Evolutionary conservation across 2,329 filamentous ascomycete genomes (phyloP).

Genomic region (Aspergillus ibericus): DNA sequence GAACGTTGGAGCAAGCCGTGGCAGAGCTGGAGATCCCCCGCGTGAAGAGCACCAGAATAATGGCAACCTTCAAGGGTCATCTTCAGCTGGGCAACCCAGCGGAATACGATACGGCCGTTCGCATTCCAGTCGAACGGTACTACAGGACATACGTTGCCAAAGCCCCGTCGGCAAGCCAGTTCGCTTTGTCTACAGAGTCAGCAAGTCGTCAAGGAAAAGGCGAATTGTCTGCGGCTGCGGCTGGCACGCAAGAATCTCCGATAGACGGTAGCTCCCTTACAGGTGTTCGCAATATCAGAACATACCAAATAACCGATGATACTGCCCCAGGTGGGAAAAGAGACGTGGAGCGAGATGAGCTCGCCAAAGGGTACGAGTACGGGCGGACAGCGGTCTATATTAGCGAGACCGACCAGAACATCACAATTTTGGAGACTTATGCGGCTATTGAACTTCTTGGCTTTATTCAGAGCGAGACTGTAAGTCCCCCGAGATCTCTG

Average conservation of each 20-base stretch:
- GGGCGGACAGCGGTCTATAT: conserved; percentile 90
- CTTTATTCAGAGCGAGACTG: conserved; percentile 73
- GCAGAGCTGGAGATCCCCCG: conserved; percentile 74
- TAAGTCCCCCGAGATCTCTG: conserved; percentile 37
- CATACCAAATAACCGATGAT: conserved; percentile 78
- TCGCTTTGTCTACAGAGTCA: conserved; percentile 57
- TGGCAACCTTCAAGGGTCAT: conserved; percentile 74
- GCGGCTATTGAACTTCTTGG: conserved; percentile 80
- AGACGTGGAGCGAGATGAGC: conserved; percentile 76
- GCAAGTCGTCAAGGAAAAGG: conserved; percentile 48
- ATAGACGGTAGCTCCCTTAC: conserved; percentile 53
- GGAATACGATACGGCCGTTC: conserved; percentile 72
- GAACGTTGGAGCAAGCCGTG: conserved; percentile 84
- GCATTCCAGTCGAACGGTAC: conserved; percentile 86
- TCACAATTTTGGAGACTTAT: conserved; percentile 80
- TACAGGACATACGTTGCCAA: conserved; percentile 78
- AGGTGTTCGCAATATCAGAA: conserved; percentile 72
- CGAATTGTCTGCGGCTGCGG: conserved; percentile 54
- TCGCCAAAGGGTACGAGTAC: conserved; percentile 94
- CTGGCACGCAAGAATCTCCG: conserved; percentile 31
- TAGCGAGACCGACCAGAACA: conserved; percentile 77
- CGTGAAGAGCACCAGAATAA: conserved; percentile 72
- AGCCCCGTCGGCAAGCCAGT: conserved; percentile 74
- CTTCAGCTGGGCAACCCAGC: conserved; percentile 76
- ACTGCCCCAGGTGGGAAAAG: conserved; percentile 73